These are phyloP conservation scores for Xerocomus minutiporus DNA, from an alignment of 1,284 basidiomycete species.

Conservation along the genomic window DNA sequence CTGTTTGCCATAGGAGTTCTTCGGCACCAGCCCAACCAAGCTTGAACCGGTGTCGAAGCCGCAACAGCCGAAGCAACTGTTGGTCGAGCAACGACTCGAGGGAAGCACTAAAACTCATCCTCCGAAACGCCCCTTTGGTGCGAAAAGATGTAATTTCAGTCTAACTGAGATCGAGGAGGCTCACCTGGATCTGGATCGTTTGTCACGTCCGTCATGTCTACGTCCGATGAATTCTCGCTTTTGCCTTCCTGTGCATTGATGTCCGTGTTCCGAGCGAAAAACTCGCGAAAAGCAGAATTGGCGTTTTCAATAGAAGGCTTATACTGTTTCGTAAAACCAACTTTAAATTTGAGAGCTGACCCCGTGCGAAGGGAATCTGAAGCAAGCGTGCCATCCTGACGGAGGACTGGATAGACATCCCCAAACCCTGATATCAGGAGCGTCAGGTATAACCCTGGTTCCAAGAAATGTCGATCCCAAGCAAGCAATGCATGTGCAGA, in stretches of 20 bases:
- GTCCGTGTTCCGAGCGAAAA: neutral
- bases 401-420: neutral
- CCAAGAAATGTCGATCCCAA: conserved; percentile 57
- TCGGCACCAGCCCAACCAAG: conserved; percentile 66
- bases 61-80: conserved; percentile 10
- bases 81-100: neutral
- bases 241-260: neutral
- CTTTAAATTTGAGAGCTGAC: neutral
- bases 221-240: neutral
- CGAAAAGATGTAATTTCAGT: neutral
- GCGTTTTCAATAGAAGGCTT: neutral
- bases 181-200: neutral
- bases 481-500: conserved; percentile 55
- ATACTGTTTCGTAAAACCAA: neutral
- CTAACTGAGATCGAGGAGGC: neutral
- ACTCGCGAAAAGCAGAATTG: neutral
- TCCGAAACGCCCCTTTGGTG: neutral
- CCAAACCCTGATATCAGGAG: conserved; percentile 44
- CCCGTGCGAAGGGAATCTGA: neutral
- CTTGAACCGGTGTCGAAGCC: conserved; percentile 44
- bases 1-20: conserved; percentile 42
- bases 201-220: neutral
- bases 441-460: conserved; percentile 47
- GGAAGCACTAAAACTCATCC: neutral
- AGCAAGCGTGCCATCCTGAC: neutral